phyloP scores from a whole-genome alignment of 2,329 filamentous ascomycete species.

The Aciculosporium take region DNA sequence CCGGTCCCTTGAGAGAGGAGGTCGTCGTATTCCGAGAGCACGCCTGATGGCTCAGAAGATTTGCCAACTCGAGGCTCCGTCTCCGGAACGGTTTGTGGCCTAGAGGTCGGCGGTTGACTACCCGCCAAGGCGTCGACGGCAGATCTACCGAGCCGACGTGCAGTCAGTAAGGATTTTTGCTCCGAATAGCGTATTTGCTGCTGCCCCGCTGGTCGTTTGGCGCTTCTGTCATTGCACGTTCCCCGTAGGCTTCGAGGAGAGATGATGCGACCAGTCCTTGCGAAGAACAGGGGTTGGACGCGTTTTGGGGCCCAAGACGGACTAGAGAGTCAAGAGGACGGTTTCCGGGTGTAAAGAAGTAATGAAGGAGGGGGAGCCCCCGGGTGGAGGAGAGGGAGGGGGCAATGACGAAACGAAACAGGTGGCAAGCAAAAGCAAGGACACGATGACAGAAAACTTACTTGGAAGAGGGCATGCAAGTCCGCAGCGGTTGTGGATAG shows the following conservation, averaged over 20 bases:
- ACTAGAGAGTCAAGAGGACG: background rate
- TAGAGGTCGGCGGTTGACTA: conserved; percentile 10
- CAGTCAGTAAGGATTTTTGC: conserved; percentile 13
- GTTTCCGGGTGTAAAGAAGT: background rate
- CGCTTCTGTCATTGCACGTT: background rate
- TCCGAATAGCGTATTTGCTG: background rate
- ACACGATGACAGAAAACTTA: conserved; percentile 12
- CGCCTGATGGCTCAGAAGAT: conserved; percentile 28
- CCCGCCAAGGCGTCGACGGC: conserved; percentile 12
- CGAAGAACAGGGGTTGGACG: background rate
- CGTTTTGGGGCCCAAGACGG: background rate
- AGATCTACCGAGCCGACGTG: conserved; percentile 13
- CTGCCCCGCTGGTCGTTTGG: background rate
- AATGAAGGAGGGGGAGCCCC: background rate
- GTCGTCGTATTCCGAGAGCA: conserved; percentile 30
- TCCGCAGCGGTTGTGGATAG: conserved; percentile 25
- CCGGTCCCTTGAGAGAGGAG: conserved; percentile 24
- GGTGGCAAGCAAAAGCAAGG: background rate
- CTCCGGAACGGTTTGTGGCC: conserved; percentile 25
- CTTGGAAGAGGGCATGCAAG: conserved; percentile 11
- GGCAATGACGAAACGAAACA: background rate
- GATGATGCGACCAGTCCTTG: too few relatives aligned
- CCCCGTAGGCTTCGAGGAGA: background rate
- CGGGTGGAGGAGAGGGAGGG: background rate
- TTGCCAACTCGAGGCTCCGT: conserved; percentile 25